Percentiles rank a stretch among this genome's conserved stretches.
These are phyloP conservation scores for Gossypium mustelinum DNA, from an alignment of 345 rosid genomes.

Conservation along the genomic window DNA sequence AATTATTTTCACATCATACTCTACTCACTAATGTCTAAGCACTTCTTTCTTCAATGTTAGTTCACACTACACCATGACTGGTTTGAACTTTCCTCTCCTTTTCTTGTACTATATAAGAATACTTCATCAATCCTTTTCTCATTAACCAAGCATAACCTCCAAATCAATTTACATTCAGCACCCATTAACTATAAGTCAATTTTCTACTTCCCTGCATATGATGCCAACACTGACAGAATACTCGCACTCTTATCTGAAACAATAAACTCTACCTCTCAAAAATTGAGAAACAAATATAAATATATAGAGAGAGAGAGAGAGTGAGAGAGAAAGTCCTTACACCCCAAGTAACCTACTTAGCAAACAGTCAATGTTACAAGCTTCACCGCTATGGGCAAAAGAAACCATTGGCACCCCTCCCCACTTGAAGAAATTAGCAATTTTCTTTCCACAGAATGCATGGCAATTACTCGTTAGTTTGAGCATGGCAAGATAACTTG, in stretches of 20 bases:
- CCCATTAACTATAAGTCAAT: neutral
- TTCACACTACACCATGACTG: neutral
- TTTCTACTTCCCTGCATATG: neutral
- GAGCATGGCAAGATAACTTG: neutral
- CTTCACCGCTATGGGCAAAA: neutral
- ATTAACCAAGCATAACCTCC: conserved; percentile 1
- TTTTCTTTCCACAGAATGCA: neutral
- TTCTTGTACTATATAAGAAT: neutral
- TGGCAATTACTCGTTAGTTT: neutral
- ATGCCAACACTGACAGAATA: neutral
- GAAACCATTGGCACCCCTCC: neutral
- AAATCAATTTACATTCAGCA: neutral
- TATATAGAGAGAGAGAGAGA: rapidly evolving
- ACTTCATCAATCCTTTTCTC: neutral
- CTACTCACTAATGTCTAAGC: neutral
- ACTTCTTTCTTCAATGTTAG: neutral
- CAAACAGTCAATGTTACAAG: neutral
- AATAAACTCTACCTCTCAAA: neutral
- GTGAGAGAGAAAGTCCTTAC: neutral
- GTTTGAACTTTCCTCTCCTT: neutral
- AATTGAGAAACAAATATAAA: neutral
- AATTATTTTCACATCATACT: neutral
- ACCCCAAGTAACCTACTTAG: neutral
- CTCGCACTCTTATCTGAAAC: neutral
- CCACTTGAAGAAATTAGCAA: neutral